Evolutionary conservation across 2,329 filamentous ascomycete species (phyloP), one percentile per base, ranked within the genome.

Genomic region (Bipolaris zeicola): DNA sequence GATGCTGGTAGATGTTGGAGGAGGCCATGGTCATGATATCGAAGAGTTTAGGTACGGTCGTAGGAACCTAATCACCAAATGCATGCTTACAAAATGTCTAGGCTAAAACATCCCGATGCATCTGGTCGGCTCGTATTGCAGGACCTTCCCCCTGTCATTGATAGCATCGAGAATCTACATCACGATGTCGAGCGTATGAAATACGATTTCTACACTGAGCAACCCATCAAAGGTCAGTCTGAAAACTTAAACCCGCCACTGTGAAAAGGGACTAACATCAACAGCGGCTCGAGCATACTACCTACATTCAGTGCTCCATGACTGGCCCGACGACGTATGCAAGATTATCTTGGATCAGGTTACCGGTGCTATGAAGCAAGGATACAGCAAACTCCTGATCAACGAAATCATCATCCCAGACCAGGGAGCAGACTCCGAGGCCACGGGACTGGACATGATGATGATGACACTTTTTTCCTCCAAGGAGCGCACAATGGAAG

Each of bases 11-110:
- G 49, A 51, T 43, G 49, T 51, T 11, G 49, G 49, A 24, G 49
- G 49, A 43, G 43, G 49, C 28, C 43, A 44, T 28, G 39, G 49
- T n/a, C 49, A 51, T 26, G 49, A 51, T n/a, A 38, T 51, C 13
- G 41, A 7, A 38, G 43, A 44, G 34, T 51, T 51, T 38, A 38
- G 41, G 28, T 31, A 31, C 28, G 28, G 10, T 31, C 3, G 28
- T 31, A 31, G 10, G 3, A 31, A 3, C 28, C 10, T 31, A 4
- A 31, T 31, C 28, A 13, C 28, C 11, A 11, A 10, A 31, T 31
- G 28, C 28, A 11, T 31, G 5, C 28, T 31, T 4, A 31, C 28
- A 31, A 31, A 10, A 31, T 10, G 11, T 13, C 33, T 28, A 43
- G 49, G 26, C 37, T 31, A 31, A 31, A 31, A 38, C 49, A 51